A percentile compares a stretch with the other conserved stretches of the same genome.
These are phyloP conservation scores for Balansia obtecta DNA, from an alignment of 2,329 filamentous ascomycete species.

Conservation along the genomic window DNA sequence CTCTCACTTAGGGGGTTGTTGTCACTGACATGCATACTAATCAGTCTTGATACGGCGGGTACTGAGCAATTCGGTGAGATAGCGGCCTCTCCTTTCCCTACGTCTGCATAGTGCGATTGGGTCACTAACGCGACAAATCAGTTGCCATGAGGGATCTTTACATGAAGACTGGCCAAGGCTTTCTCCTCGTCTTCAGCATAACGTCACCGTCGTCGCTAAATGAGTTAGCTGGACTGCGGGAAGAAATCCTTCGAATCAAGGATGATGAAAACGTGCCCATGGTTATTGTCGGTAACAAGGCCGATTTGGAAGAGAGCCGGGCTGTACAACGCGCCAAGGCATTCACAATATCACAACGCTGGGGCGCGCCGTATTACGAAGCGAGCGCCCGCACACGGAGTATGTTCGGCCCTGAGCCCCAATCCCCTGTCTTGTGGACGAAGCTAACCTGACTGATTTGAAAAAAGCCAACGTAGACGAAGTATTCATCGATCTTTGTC, in stretches of 20 bases:
- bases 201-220: slow-evolving; percentile 73
- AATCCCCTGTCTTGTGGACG: not conserved
- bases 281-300: slow-evolving; percentile 87
- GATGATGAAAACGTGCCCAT: slow-evolving; percentile 76
- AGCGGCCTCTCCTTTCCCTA: not conserved
- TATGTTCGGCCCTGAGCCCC: slow-evolving; percentile 17
- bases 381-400: slow-evolving; percentile 67
- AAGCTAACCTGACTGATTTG: not conserved
- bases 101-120: not conserved
- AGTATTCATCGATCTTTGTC: slow-evolving; percentile 73
- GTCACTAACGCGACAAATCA: slow-evolving; percentile 14
- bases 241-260: slow-evolving; percentile 86
- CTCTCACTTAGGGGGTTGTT: not conserved
- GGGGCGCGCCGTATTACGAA: slow-evolving; percentile 87
- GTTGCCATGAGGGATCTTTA: slow-evolving; percentile 67
- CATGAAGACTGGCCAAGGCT: slow-evolving; percentile 89
- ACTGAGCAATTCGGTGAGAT: slow-evolving; percentile 82
- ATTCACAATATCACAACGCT: slow-evolving; percentile 74
- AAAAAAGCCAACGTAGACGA: slow-evolving; percentile 69
- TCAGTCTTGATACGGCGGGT: slow-evolving; percentile 73
- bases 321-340: slow-evolving; percentile 66
- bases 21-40: slow-evolving; percentile 11
- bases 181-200: slow-evolving; percentile 85
- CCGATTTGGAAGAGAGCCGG: slow-evolving; percentile 77
- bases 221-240: slow-evolving; percentile 68